Conservation (phyloP, 768 basidiomycete species). For the Termitomyces sp. region DNA sequence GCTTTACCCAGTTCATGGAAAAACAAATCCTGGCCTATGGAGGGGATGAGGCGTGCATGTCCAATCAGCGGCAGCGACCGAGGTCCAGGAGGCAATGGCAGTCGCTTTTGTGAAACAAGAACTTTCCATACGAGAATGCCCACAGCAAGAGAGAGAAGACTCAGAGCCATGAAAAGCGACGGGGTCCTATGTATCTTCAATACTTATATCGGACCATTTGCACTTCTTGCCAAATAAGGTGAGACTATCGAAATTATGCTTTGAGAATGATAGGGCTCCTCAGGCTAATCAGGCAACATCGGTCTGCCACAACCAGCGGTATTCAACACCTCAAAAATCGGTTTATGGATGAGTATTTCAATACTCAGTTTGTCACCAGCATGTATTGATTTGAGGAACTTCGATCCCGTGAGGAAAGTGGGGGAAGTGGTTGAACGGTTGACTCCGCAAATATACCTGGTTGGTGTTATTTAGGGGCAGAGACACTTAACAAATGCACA, state of each 20-base stretch:
- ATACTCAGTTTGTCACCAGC: too few relatives aligned
- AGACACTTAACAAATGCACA: too few relatives aligned
- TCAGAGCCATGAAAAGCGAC: background rate
- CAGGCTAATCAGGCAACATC: too few relatives aligned
- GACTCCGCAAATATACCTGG: too few relatives aligned
- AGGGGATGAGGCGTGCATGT: conserved; percentile 27
- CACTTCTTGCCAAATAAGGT: background rate
- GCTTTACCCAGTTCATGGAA: background rate
- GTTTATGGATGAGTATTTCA: too few relatives aligned
- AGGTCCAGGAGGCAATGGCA: background rate
- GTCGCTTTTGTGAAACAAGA: background rate
- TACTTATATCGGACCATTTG: background rate
- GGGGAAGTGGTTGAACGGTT: too few relatives aligned
- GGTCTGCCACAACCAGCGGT: too few relatives aligned
- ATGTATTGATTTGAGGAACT: too few relatives aligned
- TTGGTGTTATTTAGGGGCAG: too few relatives aligned
- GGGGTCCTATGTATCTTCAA: background rate
- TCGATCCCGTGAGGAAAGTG: too few relatives aligned
- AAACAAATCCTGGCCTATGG: conserved; percentile 6
- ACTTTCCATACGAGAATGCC: background rate
- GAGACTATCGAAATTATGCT: background rate
- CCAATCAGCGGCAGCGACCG: conserved; percentile 28
- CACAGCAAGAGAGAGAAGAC: background rate
- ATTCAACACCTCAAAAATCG: too few relatives aligned
- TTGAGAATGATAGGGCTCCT: too few relatives aligned